Evolutionary conservation across 345 rosid genomes (phyloP).

Genomic region (Salix exigua): DNA sequence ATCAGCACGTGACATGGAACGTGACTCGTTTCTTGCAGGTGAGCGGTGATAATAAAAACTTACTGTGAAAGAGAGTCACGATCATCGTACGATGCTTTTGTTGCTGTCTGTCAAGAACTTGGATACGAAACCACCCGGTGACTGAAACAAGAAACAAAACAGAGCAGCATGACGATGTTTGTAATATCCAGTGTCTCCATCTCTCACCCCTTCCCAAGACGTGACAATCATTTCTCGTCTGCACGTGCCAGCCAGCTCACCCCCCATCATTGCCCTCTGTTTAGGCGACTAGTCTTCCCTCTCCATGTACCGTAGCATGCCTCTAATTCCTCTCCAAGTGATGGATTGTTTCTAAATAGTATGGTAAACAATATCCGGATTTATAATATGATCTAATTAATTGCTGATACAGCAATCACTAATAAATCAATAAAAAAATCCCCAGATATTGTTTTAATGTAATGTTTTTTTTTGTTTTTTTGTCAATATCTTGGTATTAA

Average conservation of each 20-base stretch:
- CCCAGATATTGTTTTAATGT: too few species aligned
- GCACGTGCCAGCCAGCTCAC: conserved; percentile 36
- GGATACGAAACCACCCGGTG: neutral
- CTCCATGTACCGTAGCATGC: neutral
- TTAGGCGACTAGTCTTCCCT: neutral
- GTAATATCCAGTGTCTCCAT: neutral
- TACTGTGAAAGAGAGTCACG: neutral
- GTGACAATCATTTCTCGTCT: conserved; percentile 30
- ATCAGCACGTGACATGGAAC: conserved; percentile 20
- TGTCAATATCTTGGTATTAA: too few species aligned
- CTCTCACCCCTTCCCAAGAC: conserved; percentile 13
- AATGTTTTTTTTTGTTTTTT: too few species aligned
- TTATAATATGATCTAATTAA: too few species aligned
- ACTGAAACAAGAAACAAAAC: neutral
- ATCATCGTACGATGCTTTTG: neutral
- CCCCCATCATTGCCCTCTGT: neutral
- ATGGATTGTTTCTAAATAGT: too few species aligned
- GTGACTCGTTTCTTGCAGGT: conserved; percentile 22
- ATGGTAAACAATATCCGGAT: too few species aligned
- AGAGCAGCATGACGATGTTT: neutral
- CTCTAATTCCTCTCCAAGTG: neutral
- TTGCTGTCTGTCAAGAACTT: neutral
- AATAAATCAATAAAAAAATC: too few species aligned
- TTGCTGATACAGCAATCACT: too few species aligned
- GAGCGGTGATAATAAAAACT: conserved; percentile 9